A percentile compares a stretch with the other conserved stretches of the same genome.
Conservation (phyloP, 2,329 filamentous ascomycete genomes). For the Xylariaceae sp. region DNA sequence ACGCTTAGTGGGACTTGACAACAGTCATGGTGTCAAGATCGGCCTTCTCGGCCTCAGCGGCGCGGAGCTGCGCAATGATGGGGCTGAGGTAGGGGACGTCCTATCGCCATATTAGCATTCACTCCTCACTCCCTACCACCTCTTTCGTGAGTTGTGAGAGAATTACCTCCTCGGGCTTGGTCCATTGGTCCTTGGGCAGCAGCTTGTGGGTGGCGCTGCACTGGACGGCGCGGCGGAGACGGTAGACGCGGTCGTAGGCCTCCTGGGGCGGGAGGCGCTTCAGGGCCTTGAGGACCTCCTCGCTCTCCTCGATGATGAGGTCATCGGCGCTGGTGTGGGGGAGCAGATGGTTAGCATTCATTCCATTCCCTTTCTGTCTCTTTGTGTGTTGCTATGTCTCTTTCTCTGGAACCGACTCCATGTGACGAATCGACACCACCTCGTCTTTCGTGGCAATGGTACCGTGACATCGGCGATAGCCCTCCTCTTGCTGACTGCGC, state of each 20-base stretch:
- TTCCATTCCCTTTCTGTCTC: background rate
- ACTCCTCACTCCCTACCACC: background rate
- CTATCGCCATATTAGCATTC: slow-evolving; percentile 26
- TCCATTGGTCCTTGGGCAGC: slow-evolving; percentile 58
- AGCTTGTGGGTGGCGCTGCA: slow-evolving; percentile 59
- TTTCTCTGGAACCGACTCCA: too few species aligned
- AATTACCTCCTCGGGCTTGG: slow-evolving; percentile 48
- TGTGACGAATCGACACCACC: too few species aligned
- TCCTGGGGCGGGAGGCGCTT: slow-evolving; percentile 87
- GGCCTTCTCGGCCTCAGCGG: slow-evolving; percentile 47
- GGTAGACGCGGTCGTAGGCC: slow-evolving; percentile 95
- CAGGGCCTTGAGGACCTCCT: slow-evolving; percentile 78
- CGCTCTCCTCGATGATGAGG: slow-evolving; percentile 87
- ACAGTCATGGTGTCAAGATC: slow-evolving; percentile 34
- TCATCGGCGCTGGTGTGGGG: slow-evolving; percentile 73
- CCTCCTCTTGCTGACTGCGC: background rate
- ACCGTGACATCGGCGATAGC: too few species aligned
- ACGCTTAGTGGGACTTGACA: slow-evolving; percentile 28
- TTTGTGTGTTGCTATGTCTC: background rate
- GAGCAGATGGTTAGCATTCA: slow-evolving; percentile 11
- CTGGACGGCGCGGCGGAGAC: slow-evolving; percentile 91
- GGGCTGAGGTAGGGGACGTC: slow-evolving; percentile 51
- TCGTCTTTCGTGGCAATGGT: too few species aligned
- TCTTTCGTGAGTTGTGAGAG: background rate
- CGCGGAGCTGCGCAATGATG: slow-evolving; percentile 47